Base-by-base conservation (phyloP, 805 yeast genomes). In the Danielia reshetovae region DNA sequence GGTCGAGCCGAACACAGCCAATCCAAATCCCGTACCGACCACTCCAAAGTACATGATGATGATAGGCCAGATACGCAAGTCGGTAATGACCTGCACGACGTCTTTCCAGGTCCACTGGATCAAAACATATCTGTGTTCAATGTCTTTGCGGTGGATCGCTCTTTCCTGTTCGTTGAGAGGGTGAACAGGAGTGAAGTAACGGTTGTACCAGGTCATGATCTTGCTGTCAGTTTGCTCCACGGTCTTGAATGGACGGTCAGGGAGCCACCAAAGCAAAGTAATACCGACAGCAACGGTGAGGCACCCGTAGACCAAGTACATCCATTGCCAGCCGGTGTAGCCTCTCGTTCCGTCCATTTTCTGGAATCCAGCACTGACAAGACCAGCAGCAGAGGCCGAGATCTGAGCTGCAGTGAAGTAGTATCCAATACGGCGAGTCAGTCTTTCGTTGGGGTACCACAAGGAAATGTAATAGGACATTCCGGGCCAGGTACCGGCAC, bases 401-500 rank as follows among this genome's bases (percentile, higher is more conserved):
- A 86, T 56, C 59, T 86, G 96, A 1, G 96, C 94, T 14, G 96
- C 96, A 1, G 95, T 86, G 59, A 81, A 86, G 58, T 86, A 86
- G 61, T 82, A 86, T 2, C 96, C 96, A 43, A 86, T 82, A 53
- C 96, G 68, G 43, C 75, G 72, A 2, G 94, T 84, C 46, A 79
- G 74, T 40, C 93, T 68, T 30, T 82, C 79, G 34, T 79, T 74
- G 2, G 95, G 95, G 52, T 86, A 86, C 90, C 94, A 86, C 48
- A 85, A 62, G 0, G 89, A 76, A 27, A 86, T 69, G 51, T 86
- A 86, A 59, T 85, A 86, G 15, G 87, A 77, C 81, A 86, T 69
- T 7, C 94, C 95, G 1, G 95, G 95, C 95, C 95, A 85, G 4
- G 85, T 77, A 27, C 95, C 95, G 8, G 95, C 93, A 34, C 85